Evolutionary conservation across 2,329 filamentous ascomycete genomes (phyloP), one percentile per base, ranked within the genome.

Genomic region (Laburnicola sp.): DNA sequence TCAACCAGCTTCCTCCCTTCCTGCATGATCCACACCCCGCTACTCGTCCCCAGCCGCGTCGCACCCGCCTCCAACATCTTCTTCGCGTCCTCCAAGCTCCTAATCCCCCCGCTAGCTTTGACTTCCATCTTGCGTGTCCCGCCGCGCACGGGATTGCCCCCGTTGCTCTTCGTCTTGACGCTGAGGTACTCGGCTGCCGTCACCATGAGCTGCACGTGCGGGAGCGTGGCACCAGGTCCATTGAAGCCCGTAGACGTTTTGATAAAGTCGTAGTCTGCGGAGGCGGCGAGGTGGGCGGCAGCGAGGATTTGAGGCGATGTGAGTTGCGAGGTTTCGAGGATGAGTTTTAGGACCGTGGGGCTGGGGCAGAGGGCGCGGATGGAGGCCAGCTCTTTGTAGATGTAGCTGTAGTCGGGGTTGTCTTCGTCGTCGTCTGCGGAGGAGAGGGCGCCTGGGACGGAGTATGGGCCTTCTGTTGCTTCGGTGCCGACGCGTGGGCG

Each of bases 101-200:
- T 71, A 1, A 85, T 74, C 0, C 82, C 83, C 3, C 83, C 83
- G 53, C 79, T 82, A 6, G 83, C 83, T 68, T 85, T 85, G 39
- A 85, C 80, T 48, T 77, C 71, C 71, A 80, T 79, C 56, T 64
- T 62, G 49, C 58, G 60, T 31, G 53, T 63, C 6, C 60, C 57
- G 8, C 56, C 39, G 27, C 50, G 27, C n/a, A 61, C 53, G 2
- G 58, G 58, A 31, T 45, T 50, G 2, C 61, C 61, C 11, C 51
- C 53, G 39, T 61, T 64, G 30, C 45, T 53, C 31, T 51, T 34
- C 60, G 43, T 66, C 59, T 56, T 66, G 56, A 49, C 72, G 26
- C 59, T 74, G n/a, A 80, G 59, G 31, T 69, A 69, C 57, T 79
- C 75, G 8, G 77, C 77, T 3, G 75, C 76, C 7, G 74, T 73